These are phyloP conservation scores for Deinandra increscens DNA, from an alignment of 129 eudicot species.

Conservation along the genomic window DNA sequence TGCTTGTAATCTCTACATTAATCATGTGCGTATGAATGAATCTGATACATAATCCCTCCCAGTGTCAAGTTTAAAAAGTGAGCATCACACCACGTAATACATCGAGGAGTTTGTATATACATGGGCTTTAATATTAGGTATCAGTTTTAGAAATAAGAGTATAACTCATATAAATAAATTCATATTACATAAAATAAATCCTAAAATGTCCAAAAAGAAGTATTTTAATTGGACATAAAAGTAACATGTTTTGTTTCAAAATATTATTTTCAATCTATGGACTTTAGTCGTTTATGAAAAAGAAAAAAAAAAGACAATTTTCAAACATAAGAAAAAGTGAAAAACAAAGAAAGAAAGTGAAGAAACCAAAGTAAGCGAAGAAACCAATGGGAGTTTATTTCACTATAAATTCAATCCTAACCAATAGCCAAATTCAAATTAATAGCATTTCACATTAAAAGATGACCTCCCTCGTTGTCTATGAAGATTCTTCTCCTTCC, in stretches of 20 bases:
- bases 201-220: no score
- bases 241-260: background rate
- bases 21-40: no score
- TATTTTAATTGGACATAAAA: background rate
- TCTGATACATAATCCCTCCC: no score
- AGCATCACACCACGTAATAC: no score
- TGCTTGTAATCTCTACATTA: no score
- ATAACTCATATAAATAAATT: background rate
- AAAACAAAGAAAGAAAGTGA: conserved; percentile 20
- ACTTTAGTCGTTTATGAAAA: no score
- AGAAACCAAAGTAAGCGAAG: conserved; percentile 19
- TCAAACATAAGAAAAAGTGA: background rate
- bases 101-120: no score
- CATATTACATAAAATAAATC: background rate
- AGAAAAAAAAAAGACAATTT: background rate
- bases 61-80: no score
- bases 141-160: background rate
- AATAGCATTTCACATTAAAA: background rate
- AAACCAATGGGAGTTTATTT: conserved; percentile 20
- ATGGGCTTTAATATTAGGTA: background rate
- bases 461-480: conserved; percentile 58
- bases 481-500: conserved; percentile 51
- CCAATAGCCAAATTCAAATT: background rate
- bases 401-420: conserved; percentile 1
- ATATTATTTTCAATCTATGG: background rate